Percentiles rank a stretch among this genome's conserved stretches.
Conservation (phyloP, 169 alveolate species). For the Theileria annulata region DNA sequence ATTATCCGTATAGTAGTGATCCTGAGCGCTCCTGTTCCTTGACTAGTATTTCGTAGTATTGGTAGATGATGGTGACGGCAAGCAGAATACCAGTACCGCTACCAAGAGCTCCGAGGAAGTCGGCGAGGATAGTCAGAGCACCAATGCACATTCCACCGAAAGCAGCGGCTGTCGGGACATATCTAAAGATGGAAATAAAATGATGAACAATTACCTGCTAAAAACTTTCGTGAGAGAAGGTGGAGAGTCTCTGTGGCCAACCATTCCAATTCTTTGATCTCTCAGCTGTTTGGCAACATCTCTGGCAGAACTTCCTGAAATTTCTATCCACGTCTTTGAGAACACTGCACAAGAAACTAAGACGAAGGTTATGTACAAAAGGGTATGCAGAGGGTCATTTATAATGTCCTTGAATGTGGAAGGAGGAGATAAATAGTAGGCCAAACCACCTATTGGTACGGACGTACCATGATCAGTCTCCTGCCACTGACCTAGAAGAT, state of each 20-base stretch:
- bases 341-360: conserved; percentile 97
- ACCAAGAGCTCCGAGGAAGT: conserved; percentile 99
- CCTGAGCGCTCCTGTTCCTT: conserved; percentile 94
- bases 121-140: conserved; percentile 97
- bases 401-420: conserved; percentile 87
- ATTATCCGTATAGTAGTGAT: conserved; percentile 71
- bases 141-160: conserved; percentile 99
- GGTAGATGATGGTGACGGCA: conserved; percentile 98
- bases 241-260: conserved; percentile 81
- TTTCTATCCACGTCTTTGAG: conserved; percentile 99
- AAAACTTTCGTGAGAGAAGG: conserved; percentile 78
- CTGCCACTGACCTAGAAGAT: conserved; percentile 95
- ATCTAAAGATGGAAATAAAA: conserved; percentile 66
- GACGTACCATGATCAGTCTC: conserved; percentile 93
- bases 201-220: conserved; percentile 42
- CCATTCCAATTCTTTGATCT: conserved; percentile 92
- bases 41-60: conserved; percentile 95
- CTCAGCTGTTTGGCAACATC: conserved; percentile 99
- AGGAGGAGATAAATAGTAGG: conserved; percentile 99
- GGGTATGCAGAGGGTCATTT: conserved; percentile 96
- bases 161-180: conserved; percentile 99
- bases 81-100: conserved; percentile 98
- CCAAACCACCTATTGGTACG: conserved; percentile 99
- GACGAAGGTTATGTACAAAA: conserved; percentile 96
- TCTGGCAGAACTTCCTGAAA: conserved; percentile 97